Evolutionary conservation across 148 eudicot species (phyloP), one percentile per base, ranked within the genome.

Genomic region (Diospyros lotus): DNA sequence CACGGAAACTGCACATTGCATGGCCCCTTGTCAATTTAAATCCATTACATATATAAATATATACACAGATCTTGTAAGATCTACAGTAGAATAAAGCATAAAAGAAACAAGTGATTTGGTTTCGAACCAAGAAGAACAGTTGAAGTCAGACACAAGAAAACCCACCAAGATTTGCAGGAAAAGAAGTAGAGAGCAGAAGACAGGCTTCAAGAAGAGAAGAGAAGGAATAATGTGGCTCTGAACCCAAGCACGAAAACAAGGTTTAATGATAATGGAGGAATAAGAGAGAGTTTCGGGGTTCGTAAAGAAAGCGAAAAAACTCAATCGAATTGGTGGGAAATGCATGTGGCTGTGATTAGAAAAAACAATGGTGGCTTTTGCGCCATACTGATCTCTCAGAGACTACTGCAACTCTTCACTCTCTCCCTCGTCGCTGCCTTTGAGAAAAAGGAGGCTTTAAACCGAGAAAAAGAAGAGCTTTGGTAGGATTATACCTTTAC

Each of bases 391-490:
- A 28, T 28, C 28, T 28, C 28, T 28, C 28, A 28, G 28, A 59
- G 45, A 73, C 53, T 18, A 71, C 51, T 54, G 46, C 59, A 68
- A 18, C 39, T 43, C 59, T 46, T 46, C 63, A 77, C 73, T 72
- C 58, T 65, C 51, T 41, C 63, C 52, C 0, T 17, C 18, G n/a
- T 43, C 74, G 46, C 73, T 56, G 80, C 71, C 71, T 77, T 71
- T 66, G 43, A 80, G 72, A 80, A 83, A 83, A 76, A 71, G 72
- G 64, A 79, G 28, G 2, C 85, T 79, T 79, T 65, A 58, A 12
- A 28, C 50, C 69, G 50, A 80, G 70, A 56, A 59, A 83, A 81
- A 80, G 73, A 76, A 66, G 73, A 44, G 82, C 78, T 75, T 68
- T 62, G 76, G 75, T 73, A 46, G 69, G 54, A 77, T 71, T 73